These are phyloP conservation scores for Phylloporus arenicola DNA, from an alignment of 768 basidiomycete genomes.

Conservation along the genomic window DNA sequence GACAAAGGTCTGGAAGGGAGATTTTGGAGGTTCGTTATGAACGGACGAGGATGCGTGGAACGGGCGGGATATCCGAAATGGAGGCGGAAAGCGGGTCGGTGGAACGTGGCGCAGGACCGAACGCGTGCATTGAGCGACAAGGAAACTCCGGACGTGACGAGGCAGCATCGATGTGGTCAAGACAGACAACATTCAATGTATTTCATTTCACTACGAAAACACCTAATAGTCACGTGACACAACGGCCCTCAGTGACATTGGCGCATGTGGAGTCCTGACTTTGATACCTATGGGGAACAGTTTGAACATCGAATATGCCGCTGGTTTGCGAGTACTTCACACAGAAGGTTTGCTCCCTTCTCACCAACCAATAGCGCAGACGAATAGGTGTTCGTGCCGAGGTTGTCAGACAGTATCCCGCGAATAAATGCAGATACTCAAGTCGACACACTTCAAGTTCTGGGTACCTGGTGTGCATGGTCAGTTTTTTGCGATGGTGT, in stretches of 20 bases:
- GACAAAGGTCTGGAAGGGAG: conserved; percentile 94
- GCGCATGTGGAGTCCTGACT: background rate
- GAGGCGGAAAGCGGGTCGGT: conserved; percentile 14
- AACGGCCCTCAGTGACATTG: background rate
- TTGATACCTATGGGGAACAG: background rate
- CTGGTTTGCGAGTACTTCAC: background rate
- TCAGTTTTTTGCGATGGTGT: background rate
- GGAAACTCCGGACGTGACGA: conserved; percentile 40
- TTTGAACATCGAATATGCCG: background rate
- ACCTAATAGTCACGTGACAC: conserved; percentile 5
- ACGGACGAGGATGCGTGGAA: conserved; percentile 67
- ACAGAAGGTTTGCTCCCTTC: background rate
- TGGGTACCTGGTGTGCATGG: background rate
- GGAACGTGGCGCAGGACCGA: conserved; percentile 8
- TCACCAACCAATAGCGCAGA: background rate
- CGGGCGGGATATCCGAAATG: conserved; percentile 32
- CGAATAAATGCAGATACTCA: background rate
- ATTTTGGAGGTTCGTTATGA: conserved; percentile 69
- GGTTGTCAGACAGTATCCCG: background rate
- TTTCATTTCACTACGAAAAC: background rate
- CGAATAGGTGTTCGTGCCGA: background rate
- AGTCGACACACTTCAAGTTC: background rate
- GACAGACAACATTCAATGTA: conserved; percentile 8
- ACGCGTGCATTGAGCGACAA: conserved; percentile 27
- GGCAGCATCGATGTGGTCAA: conserved; percentile 36